These are phyloP conservation scores for Metarhizium album DNA, from an alignment of 2,329 filamentous ascomycete species.

Conservation along the genomic window DNA sequence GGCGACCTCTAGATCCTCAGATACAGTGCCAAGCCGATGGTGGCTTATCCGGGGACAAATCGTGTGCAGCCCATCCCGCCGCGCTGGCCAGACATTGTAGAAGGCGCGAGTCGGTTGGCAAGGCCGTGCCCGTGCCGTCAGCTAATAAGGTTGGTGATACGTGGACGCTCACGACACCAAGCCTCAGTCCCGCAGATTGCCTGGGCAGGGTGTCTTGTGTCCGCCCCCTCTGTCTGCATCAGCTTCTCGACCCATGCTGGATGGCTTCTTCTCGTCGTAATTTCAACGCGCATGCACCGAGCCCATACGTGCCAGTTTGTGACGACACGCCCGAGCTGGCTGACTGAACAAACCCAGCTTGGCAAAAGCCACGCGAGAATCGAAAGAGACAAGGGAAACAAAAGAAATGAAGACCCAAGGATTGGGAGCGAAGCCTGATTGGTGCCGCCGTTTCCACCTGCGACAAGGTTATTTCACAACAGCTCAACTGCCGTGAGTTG, in stretches of 20 bases:
- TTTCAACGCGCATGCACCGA: neutral
- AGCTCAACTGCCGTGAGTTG: neutral
- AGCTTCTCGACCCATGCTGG: neutral
- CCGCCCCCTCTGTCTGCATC: neutral
- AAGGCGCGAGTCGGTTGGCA: too few species aligned
- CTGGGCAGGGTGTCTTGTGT: neutral
- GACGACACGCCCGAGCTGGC: neutral
- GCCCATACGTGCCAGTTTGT: neutral
- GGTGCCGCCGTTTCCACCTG: neutral
- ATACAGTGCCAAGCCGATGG: neutral
- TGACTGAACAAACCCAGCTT: neutral
- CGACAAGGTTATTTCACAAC: neutral
- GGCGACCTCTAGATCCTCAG: too few species aligned
- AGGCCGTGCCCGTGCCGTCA: too few species aligned
- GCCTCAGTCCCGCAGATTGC: neutral
- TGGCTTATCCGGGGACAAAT: neutral
- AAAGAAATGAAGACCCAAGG: neutral
- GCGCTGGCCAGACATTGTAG: too few species aligned
- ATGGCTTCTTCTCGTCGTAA: slow-evolving; percentile 1
- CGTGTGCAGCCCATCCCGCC: too few species aligned
- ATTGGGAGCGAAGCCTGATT: neutral
- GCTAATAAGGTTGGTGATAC: neutral
- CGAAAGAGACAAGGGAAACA: neutral
- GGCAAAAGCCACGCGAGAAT: neutral
- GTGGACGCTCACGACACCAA: neutral